Evolutionary conservation across 2,329 filamentous ascomycete species (phyloP).

Genomic region (Exserohilum turcica): DNA sequence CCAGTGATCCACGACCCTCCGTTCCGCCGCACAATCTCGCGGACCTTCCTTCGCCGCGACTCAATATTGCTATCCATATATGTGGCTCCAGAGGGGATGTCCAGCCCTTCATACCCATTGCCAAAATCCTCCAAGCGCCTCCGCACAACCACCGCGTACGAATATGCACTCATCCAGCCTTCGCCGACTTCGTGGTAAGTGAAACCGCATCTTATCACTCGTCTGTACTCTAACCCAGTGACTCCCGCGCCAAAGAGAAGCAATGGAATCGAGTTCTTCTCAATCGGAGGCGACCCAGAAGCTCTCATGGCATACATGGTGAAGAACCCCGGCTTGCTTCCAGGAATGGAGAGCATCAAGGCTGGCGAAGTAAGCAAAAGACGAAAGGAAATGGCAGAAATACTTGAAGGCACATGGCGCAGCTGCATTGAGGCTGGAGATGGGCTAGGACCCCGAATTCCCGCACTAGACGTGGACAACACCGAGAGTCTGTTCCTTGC

Average conservation of each 20-base stretch:
- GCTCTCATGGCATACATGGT: slow-evolving; percentile 60
- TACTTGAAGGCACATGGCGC: slow-evolving; percentile 43
- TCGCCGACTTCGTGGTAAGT: slow-evolving; percentile 25
- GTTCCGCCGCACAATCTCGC: neutral
- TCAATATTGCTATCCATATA: slow-evolving; percentile 63
- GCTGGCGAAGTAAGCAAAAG: slow-evolving; percentile 44
- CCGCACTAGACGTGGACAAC: slow-evolving; percentile 19
- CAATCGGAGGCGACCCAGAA: slow-evolving; percentile 43
- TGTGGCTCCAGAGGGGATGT: slow-evolving; percentile 61
- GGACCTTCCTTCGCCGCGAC: slow-evolving; percentile 10
- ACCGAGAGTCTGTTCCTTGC: slow-evolving; percentile 70
- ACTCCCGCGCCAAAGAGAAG: slow-evolving; percentile 13
- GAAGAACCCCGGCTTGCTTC: slow-evolving; percentile 52
- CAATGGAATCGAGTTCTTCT: slow-evolving; percentile 46
- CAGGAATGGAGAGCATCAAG: slow-evolving; percentile 33
- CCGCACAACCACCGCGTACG: slow-evolving; percentile 35
- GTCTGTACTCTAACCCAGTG: neutral
- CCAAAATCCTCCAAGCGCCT: slow-evolving; percentile 51
- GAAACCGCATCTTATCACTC: neutral
- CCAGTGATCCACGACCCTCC: neutral
- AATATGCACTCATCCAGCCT: slow-evolving; percentile 36
- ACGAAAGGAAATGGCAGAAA: slow-evolving; percentile 33
- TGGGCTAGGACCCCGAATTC: slow-evolving; percentile 19
- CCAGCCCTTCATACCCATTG: slow-evolving; percentile 65
- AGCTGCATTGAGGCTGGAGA: slow-evolving; percentile 49